A percentile compares a stretch with the other conserved stretches of the same genome.
Evolutionary conservation across 2,329 filamentous ascomycete species (phyloP).

Genomic region (Curvularia sp.): DNA sequence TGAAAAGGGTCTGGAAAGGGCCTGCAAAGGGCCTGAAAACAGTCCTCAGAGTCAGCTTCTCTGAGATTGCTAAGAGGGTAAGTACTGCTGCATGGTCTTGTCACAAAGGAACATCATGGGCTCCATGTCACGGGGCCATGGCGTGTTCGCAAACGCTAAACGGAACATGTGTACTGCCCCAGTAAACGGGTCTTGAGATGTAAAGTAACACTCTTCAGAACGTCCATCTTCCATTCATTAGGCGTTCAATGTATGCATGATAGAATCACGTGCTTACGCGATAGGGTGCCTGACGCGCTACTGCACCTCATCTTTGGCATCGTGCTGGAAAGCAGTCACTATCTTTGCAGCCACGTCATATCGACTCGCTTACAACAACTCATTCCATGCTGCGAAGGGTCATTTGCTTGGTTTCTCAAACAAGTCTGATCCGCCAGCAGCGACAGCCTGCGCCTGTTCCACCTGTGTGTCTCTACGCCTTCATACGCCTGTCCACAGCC

Average conservation of each 20-base stretch:
- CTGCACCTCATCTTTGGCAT: not conserved
- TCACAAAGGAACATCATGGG: not conserved
- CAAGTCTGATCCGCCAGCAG: not conserved
- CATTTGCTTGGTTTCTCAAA: not conserved
- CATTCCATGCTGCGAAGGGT: not conserved
- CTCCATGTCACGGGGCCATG: not conserved
- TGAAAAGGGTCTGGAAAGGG: too few relatives aligned
- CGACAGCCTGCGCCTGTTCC: not conserved
- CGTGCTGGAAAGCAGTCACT: not conserved
- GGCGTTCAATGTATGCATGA: too few relatives aligned
- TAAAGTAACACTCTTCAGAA: not conserved
- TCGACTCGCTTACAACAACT: too few relatives aligned
- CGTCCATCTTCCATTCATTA: not conserved
- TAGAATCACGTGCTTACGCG: not conserved
- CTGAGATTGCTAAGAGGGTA: not conserved
- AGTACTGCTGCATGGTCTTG: not conserved
- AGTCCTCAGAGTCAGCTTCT: not conserved
- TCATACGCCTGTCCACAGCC: not conserved
- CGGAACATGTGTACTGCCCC: not conserved
- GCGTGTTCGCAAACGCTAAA: too few relatives aligned
- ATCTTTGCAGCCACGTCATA: not conserved
- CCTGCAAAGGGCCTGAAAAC: too few relatives aligned
- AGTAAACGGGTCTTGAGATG: not conserved
- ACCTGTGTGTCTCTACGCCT: not conserved
- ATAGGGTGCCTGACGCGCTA: not conserved